These are phyloP conservation scores for Aspergillus sp. DNA, from an alignment of 2,329 filamentous ascomycete species.

Conservation along the genomic window DNA sequence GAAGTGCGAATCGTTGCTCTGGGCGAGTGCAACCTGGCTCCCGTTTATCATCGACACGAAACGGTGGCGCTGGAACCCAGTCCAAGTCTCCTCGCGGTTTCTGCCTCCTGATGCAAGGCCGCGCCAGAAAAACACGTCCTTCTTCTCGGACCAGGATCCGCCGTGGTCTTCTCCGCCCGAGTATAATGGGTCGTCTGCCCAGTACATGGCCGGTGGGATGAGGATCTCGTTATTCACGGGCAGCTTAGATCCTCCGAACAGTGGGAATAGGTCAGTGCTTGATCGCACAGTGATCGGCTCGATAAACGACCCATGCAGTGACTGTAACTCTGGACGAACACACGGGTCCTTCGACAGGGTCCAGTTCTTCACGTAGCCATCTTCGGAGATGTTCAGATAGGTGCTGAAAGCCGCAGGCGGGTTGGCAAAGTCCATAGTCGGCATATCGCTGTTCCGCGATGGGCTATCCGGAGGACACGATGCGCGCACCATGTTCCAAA, in stretches of 20 bases:
- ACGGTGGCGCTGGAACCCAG: constrained; percentile 70
- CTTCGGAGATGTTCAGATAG: constrained; percentile 33
- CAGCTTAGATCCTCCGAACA: constrained; percentile 52
- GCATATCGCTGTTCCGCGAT: constrained; percentile 18
- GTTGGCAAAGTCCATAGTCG: constrained; percentile 35
- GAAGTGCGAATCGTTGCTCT: constrained; percentile 37
- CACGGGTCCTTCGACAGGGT: constrained; percentile 46
- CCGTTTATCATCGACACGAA: constrained; percentile 72
- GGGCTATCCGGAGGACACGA: constrained; percentile 32
- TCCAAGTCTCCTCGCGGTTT: constrained; percentile 59
- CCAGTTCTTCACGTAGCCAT: constrained; percentile 50
- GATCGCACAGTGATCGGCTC: constrained; percentile 47
- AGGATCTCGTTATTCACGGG: constrained; percentile 53
- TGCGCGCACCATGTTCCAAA: constrained; percentile 43
- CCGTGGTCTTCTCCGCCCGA: constrained; percentile 37
- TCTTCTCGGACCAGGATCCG: constrained; percentile 42
- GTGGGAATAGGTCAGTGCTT: constrained; percentile 45
- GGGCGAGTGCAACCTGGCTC: constrained; percentile 54
- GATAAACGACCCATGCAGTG: constrained; percentile 48
- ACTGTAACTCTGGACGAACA: constrained; percentile 43
- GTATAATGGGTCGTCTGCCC: constrained; percentile 44
- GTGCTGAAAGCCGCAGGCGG: constrained; percentile 22
- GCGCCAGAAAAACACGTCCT: constrained; percentile 44
- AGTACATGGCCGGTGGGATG: constrained; percentile 51
- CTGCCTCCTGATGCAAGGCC: constrained; percentile 49